Conservation (phyloP, 2,329 filamentous ascomycete species). For the Penicillium olsonii region DNA sequence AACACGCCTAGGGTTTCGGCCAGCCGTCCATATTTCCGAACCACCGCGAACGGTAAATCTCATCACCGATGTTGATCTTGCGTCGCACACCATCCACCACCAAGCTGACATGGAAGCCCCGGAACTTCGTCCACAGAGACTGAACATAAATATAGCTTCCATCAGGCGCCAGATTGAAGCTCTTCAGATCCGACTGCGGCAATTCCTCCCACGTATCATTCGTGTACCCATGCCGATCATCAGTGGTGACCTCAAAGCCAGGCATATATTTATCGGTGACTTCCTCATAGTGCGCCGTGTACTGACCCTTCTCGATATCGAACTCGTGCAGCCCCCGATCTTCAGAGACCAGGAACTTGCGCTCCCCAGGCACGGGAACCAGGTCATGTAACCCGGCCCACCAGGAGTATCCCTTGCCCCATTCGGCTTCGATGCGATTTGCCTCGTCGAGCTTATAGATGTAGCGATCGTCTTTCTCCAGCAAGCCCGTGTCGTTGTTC, state of each 20-base stretch:
- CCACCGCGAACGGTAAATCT: slow-evolving; percentile 2
- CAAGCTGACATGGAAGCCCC: slow-evolving; percentile 2
- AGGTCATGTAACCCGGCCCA: slow-evolving; percentile 26
- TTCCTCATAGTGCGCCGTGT: slow-evolving; percentile 12
- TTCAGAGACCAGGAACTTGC: slow-evolving; percentile 24
- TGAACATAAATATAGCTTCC: slow-evolving; percentile 4
- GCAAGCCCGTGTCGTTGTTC: slow-evolving; percentile 15
- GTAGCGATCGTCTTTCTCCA: slow-evolving; percentile 15
- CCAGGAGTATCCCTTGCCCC: slow-evolving; percentile 22
- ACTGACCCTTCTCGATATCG: slow-evolving; percentile 19
- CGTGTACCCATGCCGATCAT: slow-evolving; percentile 21
- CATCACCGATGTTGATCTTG: slow-evolving; percentile 2
- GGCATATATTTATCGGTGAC: slow-evolving; percentile 20
- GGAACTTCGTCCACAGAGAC: slow-evolving; percentile 4
- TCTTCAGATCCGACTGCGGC: slow-evolving; percentile 23
- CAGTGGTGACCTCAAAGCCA: slow-evolving; percentile 24
- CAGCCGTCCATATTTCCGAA: slow-evolving; percentile 2
- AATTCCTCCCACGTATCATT: slow-evolving; percentile 18
- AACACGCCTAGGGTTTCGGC: not conserved
- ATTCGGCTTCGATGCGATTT: slow-evolving; percentile 19
- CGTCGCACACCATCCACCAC: not conserved
- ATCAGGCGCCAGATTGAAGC: slow-evolving; percentile 25
- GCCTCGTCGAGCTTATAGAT: slow-evolving; percentile 13
- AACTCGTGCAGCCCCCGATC: slow-evolving; percentile 21
- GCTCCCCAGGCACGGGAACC: slow-evolving; percentile 23